Evolutionary conservation across 768 basidiomycete species (phyloP).

Genomic region (Mycena chlorophos): DNA sequence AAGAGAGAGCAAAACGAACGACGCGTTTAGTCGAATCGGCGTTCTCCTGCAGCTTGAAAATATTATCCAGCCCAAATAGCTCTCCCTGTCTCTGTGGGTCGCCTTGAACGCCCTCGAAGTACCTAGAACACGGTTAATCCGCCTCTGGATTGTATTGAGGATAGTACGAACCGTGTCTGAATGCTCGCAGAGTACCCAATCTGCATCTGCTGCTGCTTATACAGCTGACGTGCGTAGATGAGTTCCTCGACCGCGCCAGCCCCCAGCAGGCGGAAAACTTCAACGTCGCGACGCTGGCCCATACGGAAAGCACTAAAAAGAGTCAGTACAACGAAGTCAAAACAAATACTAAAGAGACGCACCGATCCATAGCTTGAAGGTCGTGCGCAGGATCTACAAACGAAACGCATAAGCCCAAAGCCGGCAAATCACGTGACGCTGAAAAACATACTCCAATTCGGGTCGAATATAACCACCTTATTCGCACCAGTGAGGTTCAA

Average conservation of each 20-base stretch:
- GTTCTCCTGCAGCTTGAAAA: slow-evolving; percentile 75
- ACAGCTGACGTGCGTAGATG: slow-evolving; percentile 86
- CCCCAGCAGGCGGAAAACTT: slow-evolving; percentile 79
- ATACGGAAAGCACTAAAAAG: slow-evolving; percentile 68
- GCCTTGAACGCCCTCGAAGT: slow-evolving; percentile 82
- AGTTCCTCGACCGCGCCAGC: slow-evolving; percentile 87
- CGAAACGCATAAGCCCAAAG: too few relatives aligned
- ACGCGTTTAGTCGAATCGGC: slow-evolving; percentile 71
- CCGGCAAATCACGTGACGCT: background rate
- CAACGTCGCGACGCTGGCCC: slow-evolving; percentile 84
- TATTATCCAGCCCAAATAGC: slow-evolving; percentile 82
- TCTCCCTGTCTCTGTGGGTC: slow-evolving; percentile 75
- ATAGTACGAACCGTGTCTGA: slow-evolving; percentile 64
- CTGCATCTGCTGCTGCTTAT: slow-evolving; percentile 94
- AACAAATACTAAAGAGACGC: slow-evolving; percentile 5
- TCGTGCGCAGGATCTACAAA: slow-evolving; percentile 90
- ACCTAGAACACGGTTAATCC: slow-evolving; percentile 39
- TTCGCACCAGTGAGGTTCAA: slow-evolving; percentile 69
- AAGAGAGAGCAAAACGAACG: slow-evolving; percentile 40
- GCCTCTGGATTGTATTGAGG: background rate
- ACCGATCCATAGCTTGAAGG: slow-evolving; percentile 85
- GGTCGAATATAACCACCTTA: too few relatives aligned
- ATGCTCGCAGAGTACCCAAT: slow-evolving; percentile 83
- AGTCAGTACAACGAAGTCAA: background rate
- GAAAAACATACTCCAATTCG: too few relatives aligned